phyloP scores from a whole-genome alignment of 345 rosid species.

The Linum usitatissimum region DNA sequence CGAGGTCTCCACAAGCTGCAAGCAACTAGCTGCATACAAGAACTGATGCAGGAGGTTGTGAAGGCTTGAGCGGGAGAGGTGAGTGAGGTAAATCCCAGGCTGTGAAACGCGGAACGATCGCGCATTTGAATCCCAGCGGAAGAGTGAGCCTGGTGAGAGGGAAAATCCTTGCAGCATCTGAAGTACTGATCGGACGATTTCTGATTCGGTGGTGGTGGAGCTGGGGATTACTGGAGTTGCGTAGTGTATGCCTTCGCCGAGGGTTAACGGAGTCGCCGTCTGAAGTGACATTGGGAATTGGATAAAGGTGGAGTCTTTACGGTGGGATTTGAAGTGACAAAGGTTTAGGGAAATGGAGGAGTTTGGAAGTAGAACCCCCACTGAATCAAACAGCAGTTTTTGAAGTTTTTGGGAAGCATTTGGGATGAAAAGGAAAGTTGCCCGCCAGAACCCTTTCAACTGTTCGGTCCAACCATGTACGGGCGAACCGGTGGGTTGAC shows the following conservation, averaged over 20 bases:
- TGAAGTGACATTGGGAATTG: conserved; percentile 8
- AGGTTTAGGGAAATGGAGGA: too few species aligned
- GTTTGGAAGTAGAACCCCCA: too few species aligned
- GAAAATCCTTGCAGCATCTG: conserved; percentile 78
- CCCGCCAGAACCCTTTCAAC: too few species aligned
- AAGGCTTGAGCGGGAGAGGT: conserved; percentile 61
- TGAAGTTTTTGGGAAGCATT: too few species aligned
- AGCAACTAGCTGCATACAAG: conserved; percentile 60
- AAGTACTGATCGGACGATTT: conserved; percentile 46
- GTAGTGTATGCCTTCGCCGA: conserved; percentile 21
- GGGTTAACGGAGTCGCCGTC: conserved; percentile 1
- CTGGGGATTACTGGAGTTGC: conserved; percentile 20
- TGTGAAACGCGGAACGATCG: conserved; percentile 30
- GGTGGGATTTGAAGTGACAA: too few species aligned
- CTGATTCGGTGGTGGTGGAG: conserved; percentile 14
- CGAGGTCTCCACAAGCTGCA: conserved; percentile 49
- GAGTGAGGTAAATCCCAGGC: conserved; percentile 48
- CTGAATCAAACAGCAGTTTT: too few species aligned
- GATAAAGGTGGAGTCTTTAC: too few species aligned
- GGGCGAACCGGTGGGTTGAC: too few species aligned
- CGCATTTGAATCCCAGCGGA: conserved; percentile 46
- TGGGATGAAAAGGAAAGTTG: too few species aligned
- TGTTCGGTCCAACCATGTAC: too few species aligned
- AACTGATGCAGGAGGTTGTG: conserved; percentile 48
- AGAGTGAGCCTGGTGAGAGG: conserved; percentile 37